phyloP scores from a whole-genome alignment of 2,329 filamentous ascomycete genomes.

The Aspergillus sp. region DNA sequence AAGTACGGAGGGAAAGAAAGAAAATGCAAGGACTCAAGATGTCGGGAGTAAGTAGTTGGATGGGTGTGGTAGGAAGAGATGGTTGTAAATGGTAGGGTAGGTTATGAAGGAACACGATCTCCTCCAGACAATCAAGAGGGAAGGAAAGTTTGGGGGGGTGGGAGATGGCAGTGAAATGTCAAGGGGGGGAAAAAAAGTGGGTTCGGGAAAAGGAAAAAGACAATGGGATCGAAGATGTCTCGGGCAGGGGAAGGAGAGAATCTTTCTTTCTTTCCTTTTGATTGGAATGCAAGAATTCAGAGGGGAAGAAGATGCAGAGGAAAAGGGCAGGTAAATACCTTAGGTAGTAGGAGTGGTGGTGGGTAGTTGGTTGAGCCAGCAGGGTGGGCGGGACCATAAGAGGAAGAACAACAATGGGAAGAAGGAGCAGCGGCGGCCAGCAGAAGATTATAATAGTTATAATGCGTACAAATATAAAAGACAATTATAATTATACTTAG shows the following conservation, averaged over 20 bases:
- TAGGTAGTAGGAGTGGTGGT: constrained; percentile 2
- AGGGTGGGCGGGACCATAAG: constrained; percentile 17
- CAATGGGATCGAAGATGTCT: constrained; percentile 12
- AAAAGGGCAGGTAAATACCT: constrained; percentile 20
- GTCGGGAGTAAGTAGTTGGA: not conserved
- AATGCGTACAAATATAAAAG: constrained; percentile 10
- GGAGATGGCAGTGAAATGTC: constrained; percentile 12
- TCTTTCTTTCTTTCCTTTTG: constrained; percentile 11
- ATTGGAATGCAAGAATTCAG: constrained; percentile 16
- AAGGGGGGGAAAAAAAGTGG: constrained; percentile 3
- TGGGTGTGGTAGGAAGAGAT: not conserved
- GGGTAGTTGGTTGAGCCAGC: constrained; percentile 16
- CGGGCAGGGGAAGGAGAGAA: constrained; percentile 10
- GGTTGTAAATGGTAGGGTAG: not conserved
- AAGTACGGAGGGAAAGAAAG: not conserved
- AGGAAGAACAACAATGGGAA: constrained; percentile 16
- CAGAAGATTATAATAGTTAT: constrained; percentile 14
- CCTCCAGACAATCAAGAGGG: not conserved
- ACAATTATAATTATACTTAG: constrained; percentile 16
- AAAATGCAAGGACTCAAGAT: not conserved
- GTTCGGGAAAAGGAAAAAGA: constrained; percentile 2
- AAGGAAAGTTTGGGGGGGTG: not conserved
- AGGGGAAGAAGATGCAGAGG: constrained; percentile 5
- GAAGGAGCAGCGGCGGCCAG: constrained; percentile 13
- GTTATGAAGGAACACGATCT: not conserved